These are phyloP conservation scores for Termitomyces bulborhizus DNA, from an alignment of 768 basidiomycete genomes.

Conservation along the genomic window DNA sequence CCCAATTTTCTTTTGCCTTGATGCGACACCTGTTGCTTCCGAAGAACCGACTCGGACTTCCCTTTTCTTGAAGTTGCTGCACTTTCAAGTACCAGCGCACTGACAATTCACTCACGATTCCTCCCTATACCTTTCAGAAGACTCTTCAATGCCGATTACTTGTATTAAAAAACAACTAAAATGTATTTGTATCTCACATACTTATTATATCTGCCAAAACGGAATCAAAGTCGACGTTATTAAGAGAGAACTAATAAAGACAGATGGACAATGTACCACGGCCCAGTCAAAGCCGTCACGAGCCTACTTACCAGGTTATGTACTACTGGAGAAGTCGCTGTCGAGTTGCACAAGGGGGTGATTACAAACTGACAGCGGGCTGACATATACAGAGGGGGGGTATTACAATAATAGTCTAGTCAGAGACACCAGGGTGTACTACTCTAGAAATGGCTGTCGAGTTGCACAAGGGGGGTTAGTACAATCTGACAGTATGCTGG, in stretches of 20 bases:
- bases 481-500: not conserved
- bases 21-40: not conserved
- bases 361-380: no score
- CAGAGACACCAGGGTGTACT: not conserved
- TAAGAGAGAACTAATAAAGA: no score
- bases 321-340: no score
- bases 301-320: no score
- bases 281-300: not conserved
- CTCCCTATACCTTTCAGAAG: not conserved
- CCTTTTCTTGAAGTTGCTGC: not conserved
- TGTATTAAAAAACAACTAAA: not conserved
- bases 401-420: no score
- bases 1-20: not conserved
- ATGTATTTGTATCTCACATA: conserved; percentile 1
- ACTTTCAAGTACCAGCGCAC: not conserved
- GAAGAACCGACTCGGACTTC: not conserved
- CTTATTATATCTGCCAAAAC: not conserved
- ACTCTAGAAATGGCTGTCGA: not conserved
- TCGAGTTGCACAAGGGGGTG: no score
- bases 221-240: not conserved
- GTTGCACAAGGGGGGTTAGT: not conserved
- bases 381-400: no score
- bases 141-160: not conserved
- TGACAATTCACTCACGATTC: not conserved
- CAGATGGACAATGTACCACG: not conserved